These are phyloP conservation scores for Closterium sp. DNA, from an alignment of 139 green algal genomes.

Conservation along the genomic window DNA sequence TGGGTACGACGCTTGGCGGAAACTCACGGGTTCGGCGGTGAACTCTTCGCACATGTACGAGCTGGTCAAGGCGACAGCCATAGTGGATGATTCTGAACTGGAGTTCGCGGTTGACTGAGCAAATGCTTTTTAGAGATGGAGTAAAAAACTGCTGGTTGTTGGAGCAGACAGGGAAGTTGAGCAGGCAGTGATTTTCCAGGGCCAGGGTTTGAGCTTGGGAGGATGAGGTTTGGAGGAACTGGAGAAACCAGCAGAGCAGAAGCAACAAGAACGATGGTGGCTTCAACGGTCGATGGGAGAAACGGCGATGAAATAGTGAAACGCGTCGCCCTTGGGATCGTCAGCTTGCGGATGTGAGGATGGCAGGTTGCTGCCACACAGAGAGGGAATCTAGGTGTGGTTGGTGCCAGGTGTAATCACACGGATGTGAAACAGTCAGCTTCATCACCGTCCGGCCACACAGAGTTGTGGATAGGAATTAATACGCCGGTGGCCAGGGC, in stretches of 20 bases:
- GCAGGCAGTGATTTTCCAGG: neutral
- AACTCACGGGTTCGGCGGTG: neutral
- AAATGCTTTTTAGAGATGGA: too few species aligned
- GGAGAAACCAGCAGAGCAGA: neutral
- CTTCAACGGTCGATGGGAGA: neutral
- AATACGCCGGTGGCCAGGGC: too few species aligned
- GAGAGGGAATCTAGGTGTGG: neutral
- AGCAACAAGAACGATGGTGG: neutral
- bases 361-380: neutral
- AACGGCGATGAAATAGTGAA: neutral
- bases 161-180: neutral
- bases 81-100: neutral
- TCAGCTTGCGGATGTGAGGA: too few species aligned
- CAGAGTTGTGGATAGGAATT: neutral
- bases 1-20: neutral
- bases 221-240: neutral
- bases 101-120: too few species aligned
- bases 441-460: neutral
- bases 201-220: neutral
- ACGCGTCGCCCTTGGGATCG: too few species aligned
- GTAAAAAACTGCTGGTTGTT: too few species aligned
- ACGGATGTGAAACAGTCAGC: neutral
- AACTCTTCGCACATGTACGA: neutral
- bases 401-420: neutral
- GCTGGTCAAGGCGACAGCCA: neutral